Evolutionary conservation across 2,329 filamentous ascomycete genomes (phyloP).

Genomic region (Stagonosporopsis cucurbitacearum): DNA sequence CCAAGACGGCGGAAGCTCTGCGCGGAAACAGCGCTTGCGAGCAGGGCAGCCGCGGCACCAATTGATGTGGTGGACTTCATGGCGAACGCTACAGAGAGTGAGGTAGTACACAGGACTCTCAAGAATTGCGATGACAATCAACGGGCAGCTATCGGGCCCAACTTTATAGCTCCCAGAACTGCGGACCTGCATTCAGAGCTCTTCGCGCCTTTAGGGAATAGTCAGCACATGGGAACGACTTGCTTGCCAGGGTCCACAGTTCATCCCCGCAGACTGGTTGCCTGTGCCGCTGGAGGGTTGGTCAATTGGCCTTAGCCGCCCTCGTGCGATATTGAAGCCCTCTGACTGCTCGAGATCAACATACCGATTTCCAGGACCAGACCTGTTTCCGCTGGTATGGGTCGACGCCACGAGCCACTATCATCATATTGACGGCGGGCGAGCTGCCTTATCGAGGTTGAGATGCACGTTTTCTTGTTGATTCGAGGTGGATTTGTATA

Average conservation of each 20-base stretch:
- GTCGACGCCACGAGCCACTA: slow-evolving; percentile 25
- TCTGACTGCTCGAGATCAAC: slow-evolving; percentile 41
- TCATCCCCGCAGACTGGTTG: slow-evolving; percentile 21
- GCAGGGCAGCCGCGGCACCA: slow-evolving; percentile 37
- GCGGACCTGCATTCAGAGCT: slow-evolving; percentile 31
- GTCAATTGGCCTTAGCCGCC: slow-evolving; percentile 22
- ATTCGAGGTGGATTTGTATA: slow-evolving; percentile 13
- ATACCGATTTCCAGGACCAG: slow-evolving; percentile 29
- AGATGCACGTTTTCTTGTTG: slow-evolving; percentile 22
- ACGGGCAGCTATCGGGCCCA: slow-evolving; percentile 20
- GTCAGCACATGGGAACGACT: slow-evolving; percentile 4
- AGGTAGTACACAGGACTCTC: slow-evolving; percentile 22
- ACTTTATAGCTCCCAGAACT: slow-evolving; percentile 40
- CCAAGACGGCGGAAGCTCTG: slow-evolving; percentile 64
- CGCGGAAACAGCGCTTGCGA: slow-evolving; percentile 45
- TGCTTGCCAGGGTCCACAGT: slow-evolving; percentile 22
- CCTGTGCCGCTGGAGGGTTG: slow-evolving; percentile 21
- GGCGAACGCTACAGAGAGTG: slow-evolving; percentile 26
- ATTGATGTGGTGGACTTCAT: slow-evolving; percentile 43
- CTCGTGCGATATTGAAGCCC: slow-evolving; percentile 38
- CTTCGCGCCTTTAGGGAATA: slow-evolving; percentile 4
- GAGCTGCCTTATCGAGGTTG: slow-evolving; percentile 37
- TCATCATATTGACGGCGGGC: slow-evolving; percentile 24
- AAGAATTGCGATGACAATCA: slow-evolving; percentile 26
- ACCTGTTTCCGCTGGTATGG: slow-evolving; percentile 26